These are phyloP conservation scores for Kwoniella shivajii DNA, from an alignment of 1,284 basidiomycete genomes.

Conservation along the genomic window DNA sequence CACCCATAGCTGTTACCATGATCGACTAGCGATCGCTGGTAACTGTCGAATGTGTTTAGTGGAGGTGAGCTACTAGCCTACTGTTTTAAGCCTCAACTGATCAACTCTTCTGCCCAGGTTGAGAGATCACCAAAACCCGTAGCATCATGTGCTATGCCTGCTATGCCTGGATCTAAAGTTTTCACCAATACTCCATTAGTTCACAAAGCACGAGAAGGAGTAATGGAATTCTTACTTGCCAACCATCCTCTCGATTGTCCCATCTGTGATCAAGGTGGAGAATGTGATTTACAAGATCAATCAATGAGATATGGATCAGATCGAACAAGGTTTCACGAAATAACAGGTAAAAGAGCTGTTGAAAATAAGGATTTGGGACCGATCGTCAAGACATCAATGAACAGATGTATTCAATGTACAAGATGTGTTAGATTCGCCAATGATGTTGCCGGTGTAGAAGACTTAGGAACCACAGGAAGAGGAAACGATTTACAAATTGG, in stretches of 20 bases:
- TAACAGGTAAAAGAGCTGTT: conserved; percentile 94
- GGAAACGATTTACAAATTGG: conserved; percentile 99
- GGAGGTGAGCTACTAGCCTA: conserved; percentile 63
- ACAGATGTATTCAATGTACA: conserved; percentile 98
- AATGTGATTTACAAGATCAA: conserved; percentile 99
- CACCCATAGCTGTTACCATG: conserved; percentile 57
- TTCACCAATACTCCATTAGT: conserved; percentile 94
- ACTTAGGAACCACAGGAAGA: conserved; percentile 93
- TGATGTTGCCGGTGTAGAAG: conserved; percentile 97
- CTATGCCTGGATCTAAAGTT: conserved; percentile 94
- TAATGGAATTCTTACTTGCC: conserved; percentile 97
- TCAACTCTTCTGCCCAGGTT: conserved; percentile 24
- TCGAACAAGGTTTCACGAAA: conserved; percentile 96
- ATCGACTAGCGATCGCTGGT: conserved; percentile 80
- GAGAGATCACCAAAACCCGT: conserved; percentile 93
- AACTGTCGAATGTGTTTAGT: conserved; percentile 99
- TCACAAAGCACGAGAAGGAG: conserved; percentile 88
- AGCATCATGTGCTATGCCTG: conserved; percentile 83
- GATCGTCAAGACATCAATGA: conserved; percentile 98
- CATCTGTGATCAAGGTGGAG: conserved; percentile 96
- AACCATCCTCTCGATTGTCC: conserved; percentile 99
- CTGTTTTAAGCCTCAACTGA: background rate
- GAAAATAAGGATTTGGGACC: conserved; percentile 99
- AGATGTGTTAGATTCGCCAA: conserved; percentile 99
- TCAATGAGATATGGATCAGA: conserved; percentile 99